Evolutionary conservation across 352 stramenopile species (phyloP).

Genomic region (Pythium chondricola): DNA sequence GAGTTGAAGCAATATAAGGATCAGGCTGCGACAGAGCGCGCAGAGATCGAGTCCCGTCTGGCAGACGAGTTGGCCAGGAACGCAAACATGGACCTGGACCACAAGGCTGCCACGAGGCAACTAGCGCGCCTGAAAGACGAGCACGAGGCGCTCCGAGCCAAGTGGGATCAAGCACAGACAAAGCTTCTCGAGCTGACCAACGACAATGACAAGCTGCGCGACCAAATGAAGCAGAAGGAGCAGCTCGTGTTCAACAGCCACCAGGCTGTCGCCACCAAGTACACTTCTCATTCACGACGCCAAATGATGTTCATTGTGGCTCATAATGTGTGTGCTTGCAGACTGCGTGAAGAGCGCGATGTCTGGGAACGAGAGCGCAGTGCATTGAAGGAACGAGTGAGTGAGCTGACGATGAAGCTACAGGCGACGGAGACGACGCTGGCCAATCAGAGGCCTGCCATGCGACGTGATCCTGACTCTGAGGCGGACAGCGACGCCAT

Average conservation of each 20-base stretch:
- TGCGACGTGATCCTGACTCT: constrained; percentile 12
- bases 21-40: constrained; percentile 29
- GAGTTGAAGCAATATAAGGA: constrained; percentile 37
- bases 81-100: constrained; percentile 45
- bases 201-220: constrained; percentile 54
- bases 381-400: constrained; percentile 43
- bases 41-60: constrained; percentile 33
- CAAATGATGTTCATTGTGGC: too few species aligned
- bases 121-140: constrained; percentile 43
- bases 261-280: constrained; percentile 50
- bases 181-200: constrained; percentile 43
- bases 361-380: constrained; percentile 43
- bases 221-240: constrained; percentile 75
- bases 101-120: constrained; percentile 42
- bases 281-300: too few species aligned
- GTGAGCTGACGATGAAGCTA: constrained; percentile 48
- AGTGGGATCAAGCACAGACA: constrained; percentile 51
- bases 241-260: constrained; percentile 54
- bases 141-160: constrained; percentile 33
- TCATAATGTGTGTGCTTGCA: too few species aligned
- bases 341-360: constrained; percentile 50
- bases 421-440: constrained; percentile 39
- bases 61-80: constrained; percentile 40
- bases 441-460: neutral
- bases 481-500: constrained; percentile 17